Percentiles rank a stretch among this genome's conserved stretches.
phyloP scores from a whole-genome alignment of 1,284 basidiomycete genomes.

The Cryptococcus wingfieldii region DNA sequence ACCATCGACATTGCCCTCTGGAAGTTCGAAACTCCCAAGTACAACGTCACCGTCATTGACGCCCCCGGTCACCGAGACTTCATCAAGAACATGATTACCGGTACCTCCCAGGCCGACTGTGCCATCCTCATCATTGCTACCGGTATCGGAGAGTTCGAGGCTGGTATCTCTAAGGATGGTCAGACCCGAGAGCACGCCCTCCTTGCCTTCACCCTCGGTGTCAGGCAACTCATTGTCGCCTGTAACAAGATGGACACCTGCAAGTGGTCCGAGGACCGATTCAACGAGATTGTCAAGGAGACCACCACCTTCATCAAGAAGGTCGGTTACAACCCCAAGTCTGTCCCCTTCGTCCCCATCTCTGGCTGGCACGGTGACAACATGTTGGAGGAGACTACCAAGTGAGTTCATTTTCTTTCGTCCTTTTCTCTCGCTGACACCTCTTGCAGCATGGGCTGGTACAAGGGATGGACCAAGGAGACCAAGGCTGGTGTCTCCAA shows the following conservation, averaged over 20 bases:
- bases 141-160: conserved; percentile 99
- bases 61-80: conserved; percentile 99
- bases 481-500: conserved; percentile 86
- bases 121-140: conserved; percentile 99
- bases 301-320: conserved; percentile 99
- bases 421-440: conserved; percentile 2
- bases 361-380: conserved; percentile 99
- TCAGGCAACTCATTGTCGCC: conserved; percentile 99
- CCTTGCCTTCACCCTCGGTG: conserved; percentile 99
- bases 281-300: conserved; percentile 99
- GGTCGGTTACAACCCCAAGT: conserved; percentile 99
- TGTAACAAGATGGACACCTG: conserved; percentile 74
- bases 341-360: conserved; percentile 97
- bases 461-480: conserved; percentile 98
- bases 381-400: conserved; percentile 97
- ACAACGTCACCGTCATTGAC: conserved; percentile 68
- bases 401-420: conserved; percentile 54
- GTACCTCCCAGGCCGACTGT: conserved; percentile 99
- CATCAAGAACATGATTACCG: conserved; percentile 99
- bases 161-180: conserved; percentile 99
- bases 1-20: conserved; percentile 98
- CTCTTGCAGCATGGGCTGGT: conserved; percentile 85
- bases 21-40: conserved; percentile 98
- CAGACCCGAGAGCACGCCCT: conserved; percentile 99
- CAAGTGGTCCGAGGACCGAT: conserved; percentile 97